These are phyloP conservation scores for Glycine latifolia DNA, from an alignment of 306 rosid species.

Conservation along the genomic window DNA sequence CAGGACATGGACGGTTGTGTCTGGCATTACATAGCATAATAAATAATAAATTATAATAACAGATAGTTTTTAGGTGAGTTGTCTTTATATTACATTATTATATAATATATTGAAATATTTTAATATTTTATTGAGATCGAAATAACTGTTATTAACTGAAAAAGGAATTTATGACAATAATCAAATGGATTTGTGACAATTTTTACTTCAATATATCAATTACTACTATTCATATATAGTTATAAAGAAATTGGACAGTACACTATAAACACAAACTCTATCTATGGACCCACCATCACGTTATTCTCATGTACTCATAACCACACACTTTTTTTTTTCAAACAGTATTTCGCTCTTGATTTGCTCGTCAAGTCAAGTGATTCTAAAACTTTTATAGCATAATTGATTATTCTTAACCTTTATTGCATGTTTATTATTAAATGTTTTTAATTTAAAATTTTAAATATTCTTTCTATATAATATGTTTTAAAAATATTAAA, in stretches of 20 bases:
- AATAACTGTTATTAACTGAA: neutral
- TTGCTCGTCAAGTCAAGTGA: neutral
- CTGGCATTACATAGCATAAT: neutral
- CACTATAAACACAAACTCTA: neutral
- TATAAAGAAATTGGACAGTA: neutral
- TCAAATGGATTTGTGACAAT: neutral
- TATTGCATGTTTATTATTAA: too few relatives aligned
- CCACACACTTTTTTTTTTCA: constrained; percentile 3
- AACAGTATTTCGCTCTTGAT: neutral
- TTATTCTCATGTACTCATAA: neutral
- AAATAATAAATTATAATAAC: neutral
- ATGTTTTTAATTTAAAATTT: too few relatives aligned
- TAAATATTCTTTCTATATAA: too few relatives aligned
- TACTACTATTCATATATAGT: neutral
- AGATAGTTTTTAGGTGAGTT: neutral
- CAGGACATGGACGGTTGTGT: neutral
- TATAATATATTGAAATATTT: neutral
- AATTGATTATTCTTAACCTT: too few relatives aligned
- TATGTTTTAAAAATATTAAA: too few relatives aligned
- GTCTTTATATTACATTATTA: neutral
- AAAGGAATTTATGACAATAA: neutral
- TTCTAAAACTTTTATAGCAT: neutral
- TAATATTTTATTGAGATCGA: neutral
- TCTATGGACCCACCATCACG: constrained; percentile 10
- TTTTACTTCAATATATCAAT: constrained; percentile 4